phyloP scores from a whole-genome alignment of 169 alveolate genomes.

The Eimeria zaria region DNA sequence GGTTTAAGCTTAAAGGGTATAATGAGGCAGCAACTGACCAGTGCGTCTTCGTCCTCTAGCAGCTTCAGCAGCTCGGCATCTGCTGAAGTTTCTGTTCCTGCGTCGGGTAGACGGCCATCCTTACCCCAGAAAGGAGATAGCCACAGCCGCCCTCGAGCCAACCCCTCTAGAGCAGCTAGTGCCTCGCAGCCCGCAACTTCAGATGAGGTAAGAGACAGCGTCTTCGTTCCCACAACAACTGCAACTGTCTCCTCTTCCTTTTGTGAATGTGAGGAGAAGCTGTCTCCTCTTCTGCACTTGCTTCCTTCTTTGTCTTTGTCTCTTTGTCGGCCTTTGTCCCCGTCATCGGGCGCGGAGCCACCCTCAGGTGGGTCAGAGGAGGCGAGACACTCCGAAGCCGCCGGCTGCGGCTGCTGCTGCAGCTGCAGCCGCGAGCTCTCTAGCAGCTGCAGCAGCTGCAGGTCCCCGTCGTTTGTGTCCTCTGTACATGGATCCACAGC shows the following conservation, averaged over 20 bases:
- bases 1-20: too few species aligned
- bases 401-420: conserved; percentile 4
- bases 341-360: not conserved
- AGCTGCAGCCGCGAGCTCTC: conserved; percentile 45
- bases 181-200: conserved; percentile 48
- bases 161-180: conserved; percentile 59
- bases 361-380: not conserved
- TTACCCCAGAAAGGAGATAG: conserved; percentile 66
- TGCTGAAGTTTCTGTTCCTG: conserved; percentile 27
- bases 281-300: not conserved
- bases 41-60: conserved; percentile 51
- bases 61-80: conserved; percentile 63
- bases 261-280: not conserved
- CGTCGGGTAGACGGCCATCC: conserved; percentile 60
- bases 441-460: conserved; percentile 67
- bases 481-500: not conserved
- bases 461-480: conserved; percentile 26
- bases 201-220: not conserved
- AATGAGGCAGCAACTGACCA: not conserved
- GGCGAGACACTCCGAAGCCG: not conserved
- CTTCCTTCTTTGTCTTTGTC: not conserved
- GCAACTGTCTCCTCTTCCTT: not conserved
- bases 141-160: conserved; percentile 67
- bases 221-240: conserved; percentile 10
- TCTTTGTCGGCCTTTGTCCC: too few species aligned